phyloP scores from a whole-genome alignment of 306 rosid species.

The Elaeagnus macrophylla region DNA sequence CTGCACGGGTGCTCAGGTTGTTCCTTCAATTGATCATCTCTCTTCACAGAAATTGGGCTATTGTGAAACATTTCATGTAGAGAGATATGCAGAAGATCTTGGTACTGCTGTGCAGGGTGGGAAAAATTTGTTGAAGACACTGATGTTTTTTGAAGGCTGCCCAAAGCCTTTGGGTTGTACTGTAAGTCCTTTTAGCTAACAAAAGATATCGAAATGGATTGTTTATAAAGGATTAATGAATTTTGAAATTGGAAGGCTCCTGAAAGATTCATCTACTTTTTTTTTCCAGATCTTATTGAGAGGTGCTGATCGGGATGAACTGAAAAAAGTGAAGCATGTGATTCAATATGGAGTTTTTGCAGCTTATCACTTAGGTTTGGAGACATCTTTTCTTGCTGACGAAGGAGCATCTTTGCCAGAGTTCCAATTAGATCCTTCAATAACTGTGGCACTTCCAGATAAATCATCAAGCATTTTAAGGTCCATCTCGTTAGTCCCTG shows the following conservation, averaged over 20 bases:
- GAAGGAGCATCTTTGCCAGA: slow-evolving; percentile 96
- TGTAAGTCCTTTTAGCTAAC: slow-evolving; percentile 44
- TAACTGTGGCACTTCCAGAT: slow-evolving; percentile 70
- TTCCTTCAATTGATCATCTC: slow-evolving; percentile 76
- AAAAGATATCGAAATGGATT: not conserved
- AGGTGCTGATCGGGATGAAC: slow-evolving; percentile 79
- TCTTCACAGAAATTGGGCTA: slow-evolving; percentile 71
- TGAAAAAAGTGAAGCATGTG: slow-evolving; percentile 91
- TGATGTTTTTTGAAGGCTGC: slow-evolving; percentile 97
- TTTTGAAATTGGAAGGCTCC: not conserved
- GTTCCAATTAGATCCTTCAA: slow-evolving; percentile 58
- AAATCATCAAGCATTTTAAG: slow-evolving; percentile 50
- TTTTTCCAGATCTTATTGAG: slow-evolving; percentile 69
- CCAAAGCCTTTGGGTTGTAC: slow-evolving; percentile 96
- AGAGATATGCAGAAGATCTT: slow-evolving; percentile 67
- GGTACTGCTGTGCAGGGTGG: slow-evolving; percentile 49
- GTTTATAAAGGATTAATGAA: not conserved
- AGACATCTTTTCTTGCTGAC: slow-evolving; percentile 96
- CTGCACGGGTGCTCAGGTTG: slow-evolving; percentile 85
- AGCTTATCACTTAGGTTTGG: slow-evolving; percentile 94
- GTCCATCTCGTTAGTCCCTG: slow-evolving; percentile 87
- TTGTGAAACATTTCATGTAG: slow-evolving; percentile 78
- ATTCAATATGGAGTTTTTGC: slow-evolving; percentile 96
- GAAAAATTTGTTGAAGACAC: slow-evolving; percentile 68
- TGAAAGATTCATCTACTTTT: slow-evolving; percentile 2